A percentile compares a stretch with the other conserved stretches of the same genome.
phyloP scores from a whole-genome alignment of 306 rosid species.

The Cicer arietinum region DNA sequence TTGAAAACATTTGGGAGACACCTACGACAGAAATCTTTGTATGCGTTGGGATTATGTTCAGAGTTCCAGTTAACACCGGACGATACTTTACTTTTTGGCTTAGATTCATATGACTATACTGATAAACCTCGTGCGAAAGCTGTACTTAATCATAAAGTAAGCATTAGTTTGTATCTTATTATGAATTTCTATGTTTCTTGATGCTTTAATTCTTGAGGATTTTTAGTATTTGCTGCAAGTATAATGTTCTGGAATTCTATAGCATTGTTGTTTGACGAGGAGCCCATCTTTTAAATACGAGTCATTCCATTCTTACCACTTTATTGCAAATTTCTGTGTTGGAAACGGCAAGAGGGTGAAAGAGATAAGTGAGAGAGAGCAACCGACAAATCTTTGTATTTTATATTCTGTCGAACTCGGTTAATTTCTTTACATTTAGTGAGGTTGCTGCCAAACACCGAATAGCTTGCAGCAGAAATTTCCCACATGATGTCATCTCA shows the following conservation, averaged over 20 bases:
- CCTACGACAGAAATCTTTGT: slow-evolving; percentile 67
- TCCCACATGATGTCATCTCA: not conserved
- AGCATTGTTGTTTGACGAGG: slow-evolving; percentile 17
- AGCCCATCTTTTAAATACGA: not conserved
- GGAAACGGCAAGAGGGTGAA: not conserved
- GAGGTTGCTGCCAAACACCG: not conserved
- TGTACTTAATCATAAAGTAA: slow-evolving; percentile 68
- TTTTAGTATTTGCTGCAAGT: slow-evolving; percentile 16
- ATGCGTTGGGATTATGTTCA: slow-evolving; percentile 73
- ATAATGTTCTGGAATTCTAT: slow-evolving; percentile 16
- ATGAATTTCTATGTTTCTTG: not conserved
- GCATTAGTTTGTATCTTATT: slow-evolving; percentile 16
- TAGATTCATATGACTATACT: slow-evolving; percentile 60
- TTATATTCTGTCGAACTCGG: slow-evolving; percentile 6
- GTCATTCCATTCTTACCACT: slow-evolving; percentile 23
- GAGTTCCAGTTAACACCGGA: slow-evolving; percentile 68
- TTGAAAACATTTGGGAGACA: slow-evolving; percentile 55
- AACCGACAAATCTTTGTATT: not conserved
- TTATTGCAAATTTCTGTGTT: slow-evolving; percentile 10
- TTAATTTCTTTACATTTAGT: slow-evolving; percentile 1
- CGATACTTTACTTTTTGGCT: slow-evolving; percentile 67
- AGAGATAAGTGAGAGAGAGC: not conserved
- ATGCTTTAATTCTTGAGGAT: not conserved
- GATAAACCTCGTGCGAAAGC: slow-evolving; percentile 69
- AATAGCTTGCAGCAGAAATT: not conserved